Conservation (phyloP, 2,329 filamentous ascomycete species). For the Lachnellula hyalina region DNA sequence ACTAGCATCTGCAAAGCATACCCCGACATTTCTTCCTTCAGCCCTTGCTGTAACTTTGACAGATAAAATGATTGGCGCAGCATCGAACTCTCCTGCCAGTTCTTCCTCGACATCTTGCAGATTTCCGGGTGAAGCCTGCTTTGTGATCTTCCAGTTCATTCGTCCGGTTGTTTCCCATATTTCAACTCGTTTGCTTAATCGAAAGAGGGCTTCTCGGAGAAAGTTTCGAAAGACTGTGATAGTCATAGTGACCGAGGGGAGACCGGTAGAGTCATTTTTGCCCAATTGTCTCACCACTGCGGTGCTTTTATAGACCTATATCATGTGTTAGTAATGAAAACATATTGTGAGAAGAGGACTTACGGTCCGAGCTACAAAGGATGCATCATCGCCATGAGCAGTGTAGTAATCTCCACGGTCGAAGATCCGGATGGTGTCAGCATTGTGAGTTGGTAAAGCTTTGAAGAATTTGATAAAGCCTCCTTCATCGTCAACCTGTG, state of each 20-base stretch:
- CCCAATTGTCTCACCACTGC: constrained; percentile 90
- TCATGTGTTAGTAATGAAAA: not conserved
- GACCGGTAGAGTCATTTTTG: constrained; percentile 72
- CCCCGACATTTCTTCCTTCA: constrained; percentile 81
- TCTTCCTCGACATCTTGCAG: constrained; percentile 97
- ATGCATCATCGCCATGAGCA: constrained; percentile 80
- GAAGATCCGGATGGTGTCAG: constrained; percentile 82
- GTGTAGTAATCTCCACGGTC: constrained; percentile 95
- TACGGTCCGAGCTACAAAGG: constrained; percentile 74
- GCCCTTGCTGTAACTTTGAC: constrained; percentile 91
- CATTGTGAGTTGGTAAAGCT: constrained; percentile 64
- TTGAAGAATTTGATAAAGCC: constrained; percentile 98
- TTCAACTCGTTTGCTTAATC: constrained; percentile 83
- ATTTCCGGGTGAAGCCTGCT: constrained; percentile 93
- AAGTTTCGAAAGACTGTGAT: constrained; percentile 94
- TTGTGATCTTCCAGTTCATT: constrained; percentile 87
- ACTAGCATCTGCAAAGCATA: constrained; percentile 96
- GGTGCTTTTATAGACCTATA: constrained; percentile 89
- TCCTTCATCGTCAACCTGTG: constrained; percentile 86
- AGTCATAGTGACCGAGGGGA: constrained; percentile 93
- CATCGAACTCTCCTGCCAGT: constrained; percentile 81
- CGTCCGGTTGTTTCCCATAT: constrained; percentile 77
- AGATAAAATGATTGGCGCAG: constrained; percentile 88
- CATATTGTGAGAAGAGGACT: constrained; percentile 17
- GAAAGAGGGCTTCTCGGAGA: constrained; percentile 87